Evolutionary conservation across 805 yeast genomes (phyloP).

Genomic region (Candida andamanensis): DNA sequence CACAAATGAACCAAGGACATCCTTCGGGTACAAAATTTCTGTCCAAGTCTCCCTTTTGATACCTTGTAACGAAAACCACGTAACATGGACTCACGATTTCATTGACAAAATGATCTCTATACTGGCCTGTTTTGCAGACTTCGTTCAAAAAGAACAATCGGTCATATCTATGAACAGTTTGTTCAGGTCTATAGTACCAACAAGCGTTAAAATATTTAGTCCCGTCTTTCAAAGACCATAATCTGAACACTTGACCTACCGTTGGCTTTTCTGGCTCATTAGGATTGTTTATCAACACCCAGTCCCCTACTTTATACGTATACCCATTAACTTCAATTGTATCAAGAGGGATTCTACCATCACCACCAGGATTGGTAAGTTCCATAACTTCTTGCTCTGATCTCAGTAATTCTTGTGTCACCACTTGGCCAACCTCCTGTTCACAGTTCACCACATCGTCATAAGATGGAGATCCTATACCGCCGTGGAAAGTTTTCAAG

Average conservation of each 20-base stretch:
- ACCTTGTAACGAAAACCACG: constrained; percentile 90
- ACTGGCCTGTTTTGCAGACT: constrained; percentile 95
- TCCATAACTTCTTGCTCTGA: constrained; percentile 73
- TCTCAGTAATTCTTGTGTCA: constrained; percentile 67
- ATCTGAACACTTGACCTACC: constrained; percentile 86
- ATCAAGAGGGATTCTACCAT: constrained; percentile 74
- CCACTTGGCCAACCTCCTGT: constrained; percentile 48
- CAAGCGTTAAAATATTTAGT: constrained; percentile 88
- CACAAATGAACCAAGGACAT: constrained; percentile 88
- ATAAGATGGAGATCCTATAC: constrained; percentile 51
- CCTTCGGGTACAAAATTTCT: constrained; percentile 55
- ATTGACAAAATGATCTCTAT: constrained; percentile 84
- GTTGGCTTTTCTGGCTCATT: constrained; percentile 88
- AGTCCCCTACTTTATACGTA: constrained; percentile 82
- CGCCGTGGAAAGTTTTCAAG: constrained; percentile 53
- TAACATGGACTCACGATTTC: constrained; percentile 92
- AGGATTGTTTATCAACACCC: constrained; percentile 85
- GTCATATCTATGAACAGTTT: constrained; percentile 91
- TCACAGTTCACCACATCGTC: constrained; percentile 64
- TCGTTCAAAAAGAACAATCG: constrained; percentile 88
- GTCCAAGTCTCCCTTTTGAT: constrained; percentile 91
- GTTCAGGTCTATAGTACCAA: constrained; percentile 98
- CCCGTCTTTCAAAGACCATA: constrained; percentile 87
- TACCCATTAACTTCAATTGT: constrained; percentile 66
- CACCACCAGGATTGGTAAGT: constrained; percentile 36